phyloP scores from a whole-genome alignment of 768 basidiomycete species.

The Rhizopogon sp. region DNA sequence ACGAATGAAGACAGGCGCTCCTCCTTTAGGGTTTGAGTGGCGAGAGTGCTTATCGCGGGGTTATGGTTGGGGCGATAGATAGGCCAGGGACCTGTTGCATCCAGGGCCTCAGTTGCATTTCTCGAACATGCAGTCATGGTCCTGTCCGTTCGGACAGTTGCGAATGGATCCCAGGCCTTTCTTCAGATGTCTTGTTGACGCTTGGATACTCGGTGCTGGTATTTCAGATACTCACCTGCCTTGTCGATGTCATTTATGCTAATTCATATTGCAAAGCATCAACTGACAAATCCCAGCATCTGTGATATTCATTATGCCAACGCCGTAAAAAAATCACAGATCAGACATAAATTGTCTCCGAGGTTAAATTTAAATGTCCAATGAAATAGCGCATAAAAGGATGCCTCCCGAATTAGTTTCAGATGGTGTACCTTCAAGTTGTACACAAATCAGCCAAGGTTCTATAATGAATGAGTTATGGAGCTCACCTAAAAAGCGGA shows the following conservation, averaged over 20 bases:
- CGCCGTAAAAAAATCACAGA: neutral
- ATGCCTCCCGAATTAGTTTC: neutral
- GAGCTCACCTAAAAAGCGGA: conserved; percentile 45
- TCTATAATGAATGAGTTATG: neutral
- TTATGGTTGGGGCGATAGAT: neutral
- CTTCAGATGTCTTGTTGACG: neutral
- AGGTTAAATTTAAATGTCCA: no score
- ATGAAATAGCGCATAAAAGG: neutral
- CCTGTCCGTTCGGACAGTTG: neutral
- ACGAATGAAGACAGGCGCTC: no score
- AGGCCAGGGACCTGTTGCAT: neutral
- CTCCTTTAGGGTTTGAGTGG: neutral
- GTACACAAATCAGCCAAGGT: neutral
- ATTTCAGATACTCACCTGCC: no score
- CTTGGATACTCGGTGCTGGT: no score
- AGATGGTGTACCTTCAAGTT: neutral
- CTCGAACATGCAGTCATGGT: neutral
- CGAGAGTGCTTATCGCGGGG: neutral
- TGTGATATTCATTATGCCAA: neutral
- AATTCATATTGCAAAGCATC: neutral
- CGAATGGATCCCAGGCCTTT: neutral
- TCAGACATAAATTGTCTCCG: no score
- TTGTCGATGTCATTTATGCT: neutral
- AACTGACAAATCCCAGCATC: neutral
- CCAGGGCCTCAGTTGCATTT: no score